Evolutionary conservation across 1,139 yeast genomes (phyloP), one percentile per base, ranked within the genome.

Genomic region (Pichia kudriavzevii): DNA sequence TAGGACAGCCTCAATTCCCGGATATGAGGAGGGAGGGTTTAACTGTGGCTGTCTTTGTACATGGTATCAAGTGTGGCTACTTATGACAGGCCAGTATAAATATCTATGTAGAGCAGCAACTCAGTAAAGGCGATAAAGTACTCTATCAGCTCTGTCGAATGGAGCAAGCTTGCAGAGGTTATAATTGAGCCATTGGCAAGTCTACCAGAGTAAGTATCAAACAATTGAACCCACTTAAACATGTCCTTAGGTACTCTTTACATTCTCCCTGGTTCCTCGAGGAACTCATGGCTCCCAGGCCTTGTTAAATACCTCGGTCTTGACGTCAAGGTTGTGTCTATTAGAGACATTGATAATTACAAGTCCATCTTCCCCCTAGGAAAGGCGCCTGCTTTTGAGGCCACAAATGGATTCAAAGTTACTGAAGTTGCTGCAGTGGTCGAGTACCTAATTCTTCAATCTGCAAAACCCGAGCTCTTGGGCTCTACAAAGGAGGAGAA

Each of bases 281-380:
- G 51, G 41, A 43, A 48, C 7, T 23, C 40, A 17, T 35, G 48
- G 20, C 39, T 45, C 21, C 34, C 36, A 21, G 39, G 35, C 13
- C 35, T 45, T 9, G 39, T 35, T 19, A 36, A 45, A 30, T 35
- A 30, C 18, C 21, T 40, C 48, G 58, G 61, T 39, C 58, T 69
- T 44, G 73, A 69, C 39, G 56, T 67, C 48, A 57, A 60, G 41
- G 39, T 66, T 26, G 17, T 26, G n/a, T 19, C 15, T 7, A 12
- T 6, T 5, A 14, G 7, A 4, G 11, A 17, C 6, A 13, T 14
- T 4, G 18, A 19, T 14, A 17, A 32, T 3, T 28, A 28, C 20
- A n/a, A 18, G 9, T 22, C 18, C 14, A 8, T 38, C 36, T 38
- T 58, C 53, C 60, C 62, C 30, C 39, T 56, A 48, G 54, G 42